Percentiles rank a stretch among this genome's conserved stretches.
Evolutionary conservation across 148 eudicot genomes (phyloP).

Genomic region (Selenicereus undatus): DNA sequence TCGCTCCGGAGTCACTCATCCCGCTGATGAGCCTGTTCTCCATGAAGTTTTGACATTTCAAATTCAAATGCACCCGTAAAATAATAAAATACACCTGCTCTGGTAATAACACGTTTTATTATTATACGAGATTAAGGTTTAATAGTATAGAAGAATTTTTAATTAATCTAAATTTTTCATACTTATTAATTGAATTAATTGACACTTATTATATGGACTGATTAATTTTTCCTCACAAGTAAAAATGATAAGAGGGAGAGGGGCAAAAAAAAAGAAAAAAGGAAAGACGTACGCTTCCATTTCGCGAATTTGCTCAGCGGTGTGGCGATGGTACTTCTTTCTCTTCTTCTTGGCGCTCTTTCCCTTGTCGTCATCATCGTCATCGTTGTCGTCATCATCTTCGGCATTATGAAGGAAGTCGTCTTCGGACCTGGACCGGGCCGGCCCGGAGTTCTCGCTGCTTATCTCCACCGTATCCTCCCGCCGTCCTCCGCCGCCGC

Average conservation of each 20-base stretch:
- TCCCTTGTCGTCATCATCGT: conserved; percentile 31
- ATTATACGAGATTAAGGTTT: too few species aligned
- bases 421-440: conserved; percentile 67
- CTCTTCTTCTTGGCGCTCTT: conserved; percentile 59
- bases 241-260: too few species aligned
- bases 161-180: too few species aligned
- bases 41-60: too few species aligned
- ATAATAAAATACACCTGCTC: too few species aligned
- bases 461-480: conserved; percentile 76
- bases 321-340: conserved; percentile 91
- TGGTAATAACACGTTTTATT: too few species aligned
- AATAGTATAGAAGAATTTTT: too few species aligned
- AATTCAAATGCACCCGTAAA: too few species aligned
- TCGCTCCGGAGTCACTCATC: neutral
- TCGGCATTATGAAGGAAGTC: conserved; percentile 35
- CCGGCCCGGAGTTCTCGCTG: conserved; percentile 82
- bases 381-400: conserved; percentile 42
- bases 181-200: too few species aligned
- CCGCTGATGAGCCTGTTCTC: too few species aligned
- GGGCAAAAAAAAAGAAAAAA: neutral
- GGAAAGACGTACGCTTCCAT: conserved; percentile 76
- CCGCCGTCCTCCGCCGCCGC: conserved; percentile 32
- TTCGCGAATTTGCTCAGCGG: conserved; percentile 82
- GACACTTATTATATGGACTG: too few species aligned
- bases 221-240: too few species aligned